These are phyloP conservation scores for Closterium sp. DNA, from an alignment of 139 green algal species.

Conservation along the genomic window DNA sequence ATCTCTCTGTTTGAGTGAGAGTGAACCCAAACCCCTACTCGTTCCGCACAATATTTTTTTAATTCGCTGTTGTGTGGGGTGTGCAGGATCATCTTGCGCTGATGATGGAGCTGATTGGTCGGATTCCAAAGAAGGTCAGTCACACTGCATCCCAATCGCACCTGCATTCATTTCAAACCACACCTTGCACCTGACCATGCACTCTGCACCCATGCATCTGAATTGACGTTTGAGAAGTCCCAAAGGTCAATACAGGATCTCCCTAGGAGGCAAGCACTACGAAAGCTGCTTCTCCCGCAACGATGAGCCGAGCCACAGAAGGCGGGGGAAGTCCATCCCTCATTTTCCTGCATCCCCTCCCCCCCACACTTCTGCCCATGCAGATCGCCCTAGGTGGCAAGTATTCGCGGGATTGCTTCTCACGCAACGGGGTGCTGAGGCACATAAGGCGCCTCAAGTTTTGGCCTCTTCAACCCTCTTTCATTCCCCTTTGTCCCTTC, in stretches of 20 bases:
- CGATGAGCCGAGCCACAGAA: no score
- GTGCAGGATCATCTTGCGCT: conserved; percentile 93
- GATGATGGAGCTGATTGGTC: conserved; percentile 92
- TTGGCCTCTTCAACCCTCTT: conserved; percentile 66
- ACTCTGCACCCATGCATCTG: no score
- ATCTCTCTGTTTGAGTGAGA: no score
- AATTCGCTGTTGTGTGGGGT: background rate
- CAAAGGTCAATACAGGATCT: no score
- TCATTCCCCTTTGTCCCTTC: background rate
- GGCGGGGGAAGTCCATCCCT: background rate
- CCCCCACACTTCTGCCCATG: background rate
- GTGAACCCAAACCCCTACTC: no score
- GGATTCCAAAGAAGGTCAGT: conserved; percentile 68
- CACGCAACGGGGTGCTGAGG: conserved; percentile 79
- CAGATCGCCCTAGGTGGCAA: conserved; percentile 72
- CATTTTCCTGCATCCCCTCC: background rate
- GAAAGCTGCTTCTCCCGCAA: no score
- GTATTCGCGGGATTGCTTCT: conserved; percentile 86
- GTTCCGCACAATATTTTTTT: background rate
- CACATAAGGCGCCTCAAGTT: no score
- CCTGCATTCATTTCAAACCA: no score
- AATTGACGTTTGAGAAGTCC: no score
- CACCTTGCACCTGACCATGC: no score
- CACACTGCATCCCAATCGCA: no score
- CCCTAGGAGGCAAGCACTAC: no score